A percentile compares a stretch with the other conserved stretches of the same genome.
Conservation (phyloP, 495 filamentous ascomycete genomes). For the Amorphotheca resinae region DNA sequence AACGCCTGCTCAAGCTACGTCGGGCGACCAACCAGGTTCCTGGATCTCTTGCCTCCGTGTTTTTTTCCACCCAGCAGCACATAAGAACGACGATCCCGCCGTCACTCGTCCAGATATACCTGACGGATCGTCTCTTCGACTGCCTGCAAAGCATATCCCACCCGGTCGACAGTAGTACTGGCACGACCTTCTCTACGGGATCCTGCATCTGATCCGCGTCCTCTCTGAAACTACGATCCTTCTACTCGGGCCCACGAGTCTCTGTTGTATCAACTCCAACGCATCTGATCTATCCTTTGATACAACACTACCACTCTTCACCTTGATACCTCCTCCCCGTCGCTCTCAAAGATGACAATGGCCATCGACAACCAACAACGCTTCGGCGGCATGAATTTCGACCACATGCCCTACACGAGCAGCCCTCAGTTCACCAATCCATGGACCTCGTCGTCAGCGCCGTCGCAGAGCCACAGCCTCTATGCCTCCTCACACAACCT, state of each 20-base stretch:
- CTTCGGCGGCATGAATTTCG: constrained; percentile 71
- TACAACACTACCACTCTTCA: background rate
- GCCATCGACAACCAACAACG: constrained; percentile 80
- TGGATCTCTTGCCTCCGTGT: constrained; percentile 1
- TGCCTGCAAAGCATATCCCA: constrained; percentile 1
- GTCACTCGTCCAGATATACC: constrained; percentile 22
- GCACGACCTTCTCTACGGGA: constrained; percentile 23
- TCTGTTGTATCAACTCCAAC: too few relatives aligned
- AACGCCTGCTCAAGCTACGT: background rate
- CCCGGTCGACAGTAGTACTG: constrained; percentile 4
- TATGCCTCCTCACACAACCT: constrained; percentile 40
- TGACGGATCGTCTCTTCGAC: constrained; percentile 24
- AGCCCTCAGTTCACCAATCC: constrained; percentile 87
- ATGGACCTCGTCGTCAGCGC: constrained; percentile 57
- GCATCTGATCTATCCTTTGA: too few relatives aligned
- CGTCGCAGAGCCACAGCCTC: constrained; percentile 44
- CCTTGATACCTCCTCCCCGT: background rate
- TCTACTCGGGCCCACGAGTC: constrained; percentile 2
- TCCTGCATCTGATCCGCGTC: constrained; percentile 40
- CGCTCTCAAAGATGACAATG: constrained; percentile 45
- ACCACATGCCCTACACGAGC: constrained; percentile 58
- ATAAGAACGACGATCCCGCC: constrained; percentile 69
- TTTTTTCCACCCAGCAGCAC: constrained; percentile 30
- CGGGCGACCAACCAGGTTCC: constrained; percentile 12
- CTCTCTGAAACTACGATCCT: constrained; percentile 22